phyloP scores from a whole-genome alignment of 805 yeast species.

The Saccharomycopsis fermentans region DNA sequence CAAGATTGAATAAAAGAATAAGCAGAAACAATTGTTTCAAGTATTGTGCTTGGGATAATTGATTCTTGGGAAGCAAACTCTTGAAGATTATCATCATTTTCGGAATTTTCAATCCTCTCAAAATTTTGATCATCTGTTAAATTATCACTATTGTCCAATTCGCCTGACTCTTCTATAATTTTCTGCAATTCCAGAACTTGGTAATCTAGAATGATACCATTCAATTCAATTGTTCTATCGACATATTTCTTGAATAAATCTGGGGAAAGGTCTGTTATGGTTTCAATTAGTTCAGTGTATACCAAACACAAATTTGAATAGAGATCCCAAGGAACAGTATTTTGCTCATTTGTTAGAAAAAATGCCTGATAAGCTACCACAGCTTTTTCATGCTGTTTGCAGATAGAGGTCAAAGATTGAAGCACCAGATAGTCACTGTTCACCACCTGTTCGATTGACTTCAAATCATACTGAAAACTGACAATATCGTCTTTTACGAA shows the following conservation, averaged over 20 bases:
- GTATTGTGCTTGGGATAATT: constrained; percentile 14
- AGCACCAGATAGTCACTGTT: constrained; percentile 10
- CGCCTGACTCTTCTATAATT: constrained; percentile 1
- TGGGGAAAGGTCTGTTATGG: neutral
- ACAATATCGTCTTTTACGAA: constrained; percentile 40
- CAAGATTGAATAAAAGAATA: constrained; percentile 12
- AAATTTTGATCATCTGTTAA: neutral
- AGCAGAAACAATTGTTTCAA: constrained; percentile 12
- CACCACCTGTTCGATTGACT: constrained; percentile 23
- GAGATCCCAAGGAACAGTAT: constrained; percentile 16
- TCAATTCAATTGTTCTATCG: constrained; percentile 7
- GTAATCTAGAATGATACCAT: constrained; percentile 7
- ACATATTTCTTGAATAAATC: constrained; percentile 4
- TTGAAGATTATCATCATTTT: constrained; percentile 4
- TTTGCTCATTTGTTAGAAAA: neutral
- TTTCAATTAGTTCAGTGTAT: constrained; percentile 17
- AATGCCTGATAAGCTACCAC: constrained; percentile 1
- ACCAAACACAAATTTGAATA: constrained; percentile 17
- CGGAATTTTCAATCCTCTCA: neutral
- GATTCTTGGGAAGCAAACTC: constrained; percentile 15
- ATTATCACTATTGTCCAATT: neutral
- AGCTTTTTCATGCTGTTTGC: constrained; percentile 8
- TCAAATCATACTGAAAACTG: constrained; percentile 24
- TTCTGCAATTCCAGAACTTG: constrained; percentile 14
- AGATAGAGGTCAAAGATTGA: constrained; percentile 6